Base-by-base conservation (phyloP, 2,329 filamentous ascomycete species). In the Claviceps digitariae region DNA sequence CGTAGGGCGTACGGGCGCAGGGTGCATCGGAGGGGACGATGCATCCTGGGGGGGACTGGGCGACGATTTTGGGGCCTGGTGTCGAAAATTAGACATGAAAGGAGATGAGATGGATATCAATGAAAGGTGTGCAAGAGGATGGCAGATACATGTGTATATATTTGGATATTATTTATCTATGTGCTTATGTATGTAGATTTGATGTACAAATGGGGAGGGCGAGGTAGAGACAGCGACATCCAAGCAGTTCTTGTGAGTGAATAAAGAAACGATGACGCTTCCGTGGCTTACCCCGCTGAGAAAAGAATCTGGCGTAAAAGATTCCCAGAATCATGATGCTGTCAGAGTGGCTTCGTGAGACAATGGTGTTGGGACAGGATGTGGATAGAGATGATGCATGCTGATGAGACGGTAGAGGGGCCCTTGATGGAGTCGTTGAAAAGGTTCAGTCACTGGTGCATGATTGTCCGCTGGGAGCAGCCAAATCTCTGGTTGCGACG, bases 301-400 rank as follows among this genome's bases (percentile, higher is more conserved):
- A 79, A 57, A 85, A 77, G 68, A 86, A 86, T 48, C 82, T 74
- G 49, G 83, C 82, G 65, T 84, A 86, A 62, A 86, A 86, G 54
- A 86, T 85, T 59, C 79, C 82, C 63, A 83, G 79, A 52, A 86
- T 86, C 79, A 84, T 83, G 61, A 55, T 61, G 56, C 25, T 34
- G 48, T 13, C 21, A 31, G 3, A 21, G 29, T 25, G 40, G 27
- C 3, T 27, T 45, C 13, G 20, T 12, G 23, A 17, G 29, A 36
- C 25, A 38, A 43, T 15, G 48, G n/a, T 34, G 48, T 20, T 21
- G n/a, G 34, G 34, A 38, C 34, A 38, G 15, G 21, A 21, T 25
- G 13, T 15, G 21, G 15, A 44, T 25, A 6, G n/a, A 25, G 27
- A 21, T 20, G 25, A 34, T 45, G 29, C 41, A 51, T 51, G 29